Conservation (phyloP, 2,329 filamentous ascomycete genomes). For the Thermothelomyces thermophilus region DNA sequence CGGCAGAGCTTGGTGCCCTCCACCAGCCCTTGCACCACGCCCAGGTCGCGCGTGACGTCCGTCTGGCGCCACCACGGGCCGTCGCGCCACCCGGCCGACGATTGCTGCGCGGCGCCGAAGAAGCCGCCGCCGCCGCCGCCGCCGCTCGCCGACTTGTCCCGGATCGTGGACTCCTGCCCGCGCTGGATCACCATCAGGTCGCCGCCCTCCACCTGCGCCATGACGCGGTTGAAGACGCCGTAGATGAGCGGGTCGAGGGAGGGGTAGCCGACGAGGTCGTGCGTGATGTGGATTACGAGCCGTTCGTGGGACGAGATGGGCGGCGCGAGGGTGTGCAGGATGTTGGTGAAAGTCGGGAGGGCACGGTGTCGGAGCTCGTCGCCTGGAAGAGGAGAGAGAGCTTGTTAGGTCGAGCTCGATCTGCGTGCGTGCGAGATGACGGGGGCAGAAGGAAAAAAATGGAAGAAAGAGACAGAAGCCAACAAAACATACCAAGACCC, state of each 20-base stretch:
- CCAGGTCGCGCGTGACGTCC: constrained; percentile 65
- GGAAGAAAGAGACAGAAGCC: too few species aligned
- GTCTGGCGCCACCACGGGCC: constrained; percentile 91
- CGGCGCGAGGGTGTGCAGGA: constrained; percentile 90
- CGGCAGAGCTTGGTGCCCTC: constrained; percentile 90
- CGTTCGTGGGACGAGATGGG: constrained; percentile 96
- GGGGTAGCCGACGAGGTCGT: constrained; percentile 91
- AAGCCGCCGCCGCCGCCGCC: constrained; percentile 31
- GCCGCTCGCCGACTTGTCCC: constrained; percentile 35
- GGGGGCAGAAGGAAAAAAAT: too few species aligned
- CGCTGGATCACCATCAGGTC: constrained; percentile 92
- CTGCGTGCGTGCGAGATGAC: too few species aligned
- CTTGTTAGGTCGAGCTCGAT: constrained; percentile 14
- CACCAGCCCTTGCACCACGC: constrained; percentile 68
- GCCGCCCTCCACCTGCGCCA: constrained; percentile 98
- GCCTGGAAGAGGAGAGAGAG: constrained; percentile 46
- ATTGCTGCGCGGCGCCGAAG: constrained; percentile 35
- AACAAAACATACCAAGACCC: constrained; percentile 64
- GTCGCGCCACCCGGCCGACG: constrained; percentile 72
- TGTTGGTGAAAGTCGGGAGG: constrained; percentile 87
- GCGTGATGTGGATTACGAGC: constrained; percentile 93
- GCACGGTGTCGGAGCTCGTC: constrained; percentile 82
- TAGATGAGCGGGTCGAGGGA: constrained; percentile 91
- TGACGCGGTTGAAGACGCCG: constrained; percentile 85
- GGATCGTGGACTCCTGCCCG: constrained; percentile 72